These are phyloP conservation scores for Fusarium pseudograminearum DNA, from an alignment of 2,329 filamentous ascomycete species.

Conservation along the genomic window DNA sequence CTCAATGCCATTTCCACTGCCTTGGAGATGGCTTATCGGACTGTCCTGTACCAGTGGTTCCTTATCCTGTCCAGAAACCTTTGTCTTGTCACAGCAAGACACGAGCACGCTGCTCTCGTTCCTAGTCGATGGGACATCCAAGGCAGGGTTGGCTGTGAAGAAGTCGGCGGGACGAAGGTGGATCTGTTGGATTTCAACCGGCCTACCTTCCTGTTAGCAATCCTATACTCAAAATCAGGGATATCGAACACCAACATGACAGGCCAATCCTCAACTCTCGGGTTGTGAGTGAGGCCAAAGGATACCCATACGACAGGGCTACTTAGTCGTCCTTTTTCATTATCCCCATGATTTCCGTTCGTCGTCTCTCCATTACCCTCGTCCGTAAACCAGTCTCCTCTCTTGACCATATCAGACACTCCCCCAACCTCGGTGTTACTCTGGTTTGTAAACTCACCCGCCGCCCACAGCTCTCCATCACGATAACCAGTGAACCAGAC, in stretches of 20 bases:
- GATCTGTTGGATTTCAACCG: constrained; percentile 27
- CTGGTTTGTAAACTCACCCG: constrained; percentile 65
- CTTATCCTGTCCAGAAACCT: constrained; percentile 13
- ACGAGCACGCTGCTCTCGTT: constrained; percentile 59
- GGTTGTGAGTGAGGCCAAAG: constrained; percentile 63
- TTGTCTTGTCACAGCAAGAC: constrained; percentile 47
- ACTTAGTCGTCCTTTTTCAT: constrained; percentile 45
- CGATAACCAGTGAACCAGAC: constrained; percentile 63
- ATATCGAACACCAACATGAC: constrained; percentile 58
- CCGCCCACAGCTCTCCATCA: constrained; percentile 64
- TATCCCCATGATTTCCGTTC: neutral
- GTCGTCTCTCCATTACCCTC: constrained; percentile 21
- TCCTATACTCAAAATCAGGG: neutral
- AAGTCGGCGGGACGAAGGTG: constrained; percentile 56
- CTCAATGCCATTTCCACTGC: constrained; percentile 29
- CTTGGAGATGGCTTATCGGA: constrained; percentile 52
- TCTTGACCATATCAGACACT: constrained; percentile 60
- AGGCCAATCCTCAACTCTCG: constrained; percentile 63
- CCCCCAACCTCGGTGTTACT: constrained; percentile 59
- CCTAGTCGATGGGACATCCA: constrained; percentile 56
- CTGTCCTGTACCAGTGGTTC: constrained; percentile 47
- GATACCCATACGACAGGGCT: constrained; percentile 60
- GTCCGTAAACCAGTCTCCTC: constrained; percentile 61
- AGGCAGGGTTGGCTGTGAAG: constrained; percentile 60
- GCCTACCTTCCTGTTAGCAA: constrained; percentile 6